phyloP scores from a whole-genome alignment of 1,139 yeast genomes.

The Arxiozyma slooffiae region DNA sequence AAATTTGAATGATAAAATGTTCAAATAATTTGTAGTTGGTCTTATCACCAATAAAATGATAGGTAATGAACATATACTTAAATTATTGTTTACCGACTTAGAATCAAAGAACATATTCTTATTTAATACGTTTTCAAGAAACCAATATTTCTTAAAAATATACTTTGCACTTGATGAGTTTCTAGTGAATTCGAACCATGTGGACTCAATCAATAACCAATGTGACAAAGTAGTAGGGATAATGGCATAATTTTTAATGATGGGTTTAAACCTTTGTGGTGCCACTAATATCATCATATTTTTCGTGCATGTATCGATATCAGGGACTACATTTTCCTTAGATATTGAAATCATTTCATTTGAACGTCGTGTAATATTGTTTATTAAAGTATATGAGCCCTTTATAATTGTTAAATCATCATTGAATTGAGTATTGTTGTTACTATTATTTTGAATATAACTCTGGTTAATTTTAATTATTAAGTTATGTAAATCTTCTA shows the following conservation, averaged over 20 bases:
- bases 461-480: constrained; percentile 9
- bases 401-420: constrained; percentile 1
- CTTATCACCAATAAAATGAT: constrained; percentile 6
- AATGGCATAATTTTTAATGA: constrained; percentile 7
- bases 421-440: neutral
- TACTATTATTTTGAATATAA: constrained; percentile 2
- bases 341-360: too few species aligned
- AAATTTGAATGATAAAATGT: neutral
- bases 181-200: constrained; percentile 23
- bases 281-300: constrained; percentile 5
- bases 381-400: too few species aligned
- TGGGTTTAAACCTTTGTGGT: constrained; percentile 7
- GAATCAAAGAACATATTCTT: constrained; percentile 4
- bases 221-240: constrained; percentile 12
- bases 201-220: constrained; percentile 20
- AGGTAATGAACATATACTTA: constrained; percentile 18
- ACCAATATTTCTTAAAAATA: constrained; percentile 12
- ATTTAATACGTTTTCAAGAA: constrained; percentile 6
- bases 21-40: constrained; percentile 1
- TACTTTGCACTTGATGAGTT: constrained; percentile 8
- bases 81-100: constrained; percentile 14
- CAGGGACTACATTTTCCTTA: neutral
- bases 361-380: neutral
- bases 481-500: constrained; percentile 10
- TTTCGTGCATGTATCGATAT: constrained; percentile 8